phyloP scores from a whole-genome alignment of 2,329 filamentous ascomycete species.

The Davidsoniella eucalypti region DNA sequence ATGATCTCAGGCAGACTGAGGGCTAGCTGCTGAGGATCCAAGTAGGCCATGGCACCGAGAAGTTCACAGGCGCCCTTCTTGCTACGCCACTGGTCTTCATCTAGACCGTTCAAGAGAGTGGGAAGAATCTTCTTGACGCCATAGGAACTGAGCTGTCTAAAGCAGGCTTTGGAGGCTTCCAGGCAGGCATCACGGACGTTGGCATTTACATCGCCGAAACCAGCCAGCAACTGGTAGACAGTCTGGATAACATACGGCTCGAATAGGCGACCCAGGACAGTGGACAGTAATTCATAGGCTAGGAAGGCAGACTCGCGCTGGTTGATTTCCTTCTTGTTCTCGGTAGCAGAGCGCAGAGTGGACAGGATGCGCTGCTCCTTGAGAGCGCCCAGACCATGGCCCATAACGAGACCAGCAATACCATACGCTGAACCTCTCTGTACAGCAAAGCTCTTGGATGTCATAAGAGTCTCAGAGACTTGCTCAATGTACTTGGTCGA shows the following conservation, averaged over 20 bases:
- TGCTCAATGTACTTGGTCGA: conserved; percentile 65
- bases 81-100: conserved; percentile 93
- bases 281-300: conserved; percentile 78
- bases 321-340: conserved; percentile 86
- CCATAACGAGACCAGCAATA: conserved; percentile 73
- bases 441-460: conserved; percentile 79
- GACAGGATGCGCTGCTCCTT: conserved; percentile 77
- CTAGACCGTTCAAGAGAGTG: conserved; percentile 76
- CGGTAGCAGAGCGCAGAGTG: conserved; percentile 62
- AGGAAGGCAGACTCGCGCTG: conserved; percentile 79
- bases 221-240: conserved; percentile 72
- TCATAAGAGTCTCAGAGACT: conserved; percentile 66
- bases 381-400: conserved; percentile 68
- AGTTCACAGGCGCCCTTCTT: conserved; percentile 97
- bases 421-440: conserved; percentile 91
- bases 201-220: conserved; percentile 74
- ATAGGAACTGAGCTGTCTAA: conserved; percentile 82
- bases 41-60: conserved; percentile 93
- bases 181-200: conserved; percentile 89
- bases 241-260: conserved; percentile 96
- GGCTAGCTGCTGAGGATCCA: conserved; percentile 88
- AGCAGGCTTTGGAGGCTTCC: conserved; percentile 86
- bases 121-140: conserved; percentile 91
- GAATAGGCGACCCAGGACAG: conserved; percentile 72
- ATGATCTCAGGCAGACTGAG: conserved; percentile 91